These are phyloP conservation scores for Fusarium sp. DNA, from an alignment of 2,329 filamentous ascomycete genomes.

Conservation along the genomic window DNA sequence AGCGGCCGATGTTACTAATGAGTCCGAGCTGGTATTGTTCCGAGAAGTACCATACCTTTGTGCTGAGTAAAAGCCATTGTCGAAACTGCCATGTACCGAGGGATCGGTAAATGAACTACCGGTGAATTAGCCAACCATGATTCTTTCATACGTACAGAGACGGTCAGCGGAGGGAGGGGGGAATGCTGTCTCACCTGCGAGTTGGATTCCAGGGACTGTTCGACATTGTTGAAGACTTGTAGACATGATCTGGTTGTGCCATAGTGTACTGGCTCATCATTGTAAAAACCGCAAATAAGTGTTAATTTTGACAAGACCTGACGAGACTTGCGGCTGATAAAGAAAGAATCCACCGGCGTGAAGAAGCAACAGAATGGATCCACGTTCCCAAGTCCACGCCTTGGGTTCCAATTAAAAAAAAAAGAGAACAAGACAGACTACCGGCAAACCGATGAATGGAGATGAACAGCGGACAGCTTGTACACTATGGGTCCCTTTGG, in stretches of 20 bases:
- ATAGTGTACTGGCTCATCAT: conserved; percentile 54
- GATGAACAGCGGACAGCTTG: conserved; percentile 32
- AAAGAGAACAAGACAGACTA: conserved; percentile 27
- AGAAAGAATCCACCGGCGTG: conserved; percentile 43
- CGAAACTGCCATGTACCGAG: conserved; percentile 48
- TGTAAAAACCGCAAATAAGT: conserved; percentile 39
- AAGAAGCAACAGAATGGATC: conserved; percentile 35
- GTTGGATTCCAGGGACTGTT: conserved; percentile 61
- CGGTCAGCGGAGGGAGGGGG: conserved; percentile 7
- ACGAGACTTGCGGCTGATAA: conserved; percentile 46
- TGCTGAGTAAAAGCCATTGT: conserved; percentile 50
- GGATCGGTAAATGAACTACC: conserved; percentile 47
- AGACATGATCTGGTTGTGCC: conserved; percentile 59
- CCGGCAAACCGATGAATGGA: conserved; percentile 37
- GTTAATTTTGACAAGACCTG: conserved; percentile 37
- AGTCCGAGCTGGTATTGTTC: conserved; percentile 23
- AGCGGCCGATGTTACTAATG: conserved; percentile 48
- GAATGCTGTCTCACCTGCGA: conserved; percentile 59
- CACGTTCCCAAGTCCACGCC: conserved; percentile 23
- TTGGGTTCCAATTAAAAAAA: conserved; percentile 42
- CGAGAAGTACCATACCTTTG: conserved; percentile 50
- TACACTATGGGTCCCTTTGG: conserved; percentile 44
- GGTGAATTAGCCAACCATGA: conserved; percentile 40
- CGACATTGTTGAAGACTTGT: conserved; percentile 57
- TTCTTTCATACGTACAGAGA: not conserved